Evolutionary conservation across 2,329 filamentous ascomycete species (phyloP), one percentile per base, ranked within the genome.

Genomic region (Rachicladosporium sp.): DNA sequence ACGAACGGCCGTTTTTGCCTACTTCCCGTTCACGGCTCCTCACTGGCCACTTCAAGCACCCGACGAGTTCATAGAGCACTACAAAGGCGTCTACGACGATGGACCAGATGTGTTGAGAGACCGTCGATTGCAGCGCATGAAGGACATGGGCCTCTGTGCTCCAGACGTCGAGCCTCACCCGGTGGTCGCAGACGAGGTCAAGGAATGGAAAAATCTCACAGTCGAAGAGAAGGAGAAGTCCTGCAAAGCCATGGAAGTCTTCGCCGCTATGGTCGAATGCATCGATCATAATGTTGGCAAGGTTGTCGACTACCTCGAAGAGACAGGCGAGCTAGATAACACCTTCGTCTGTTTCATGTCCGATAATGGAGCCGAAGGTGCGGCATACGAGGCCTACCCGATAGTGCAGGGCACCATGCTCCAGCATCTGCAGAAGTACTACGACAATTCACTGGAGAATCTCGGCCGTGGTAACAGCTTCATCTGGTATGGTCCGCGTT

Each of bases 21-120:
- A 76, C 50, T 60, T 74, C 2, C 73, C 74, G 1, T 79, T 77
- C 52, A 74, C 73, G 0, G 75, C 74, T 0, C 74, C 74, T 2
- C 74, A 79, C 46, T 79, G 75, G 75, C 75, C 75, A 2, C 57
- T 79, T 5, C 75, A 79, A 48, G 73, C 73, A 0, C 73, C 74
- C 0, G 59, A 63, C 37, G 67, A 74, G 43, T 68, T 70, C 39
- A 68, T 73, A 33, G 61, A 66, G 11, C 71, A 75, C 46, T 79
- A 78, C 54, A 65, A 64, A 10, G 74, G 74, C 11, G 59, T 73
- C 1, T 80, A 80, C 49, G 69, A 76, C 35, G 71, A 75, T 4
- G 76, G 76, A 0, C 75, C 76, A 0, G 70, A 76, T 12, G 70
- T 63, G 0, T 63, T 80, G 8, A 63, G 75, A 1, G 50, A 66